These are phyloP conservation scores for Cucurbita ficifolia DNA, from an alignment of 306 rosid species.

Conservation along the genomic window DNA sequence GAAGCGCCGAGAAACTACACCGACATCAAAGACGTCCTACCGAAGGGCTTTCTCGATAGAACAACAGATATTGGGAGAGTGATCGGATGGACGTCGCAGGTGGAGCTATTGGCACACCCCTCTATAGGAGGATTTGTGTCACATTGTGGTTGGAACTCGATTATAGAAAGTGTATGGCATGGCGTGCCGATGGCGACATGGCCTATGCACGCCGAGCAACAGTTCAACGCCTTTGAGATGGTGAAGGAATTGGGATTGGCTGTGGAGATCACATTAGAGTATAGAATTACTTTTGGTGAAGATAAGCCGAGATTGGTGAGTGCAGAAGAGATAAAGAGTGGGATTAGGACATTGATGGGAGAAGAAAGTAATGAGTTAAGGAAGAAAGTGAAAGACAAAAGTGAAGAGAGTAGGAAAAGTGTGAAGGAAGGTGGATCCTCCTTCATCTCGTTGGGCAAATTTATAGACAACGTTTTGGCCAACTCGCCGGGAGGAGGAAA, in stretches of 20 bases:
- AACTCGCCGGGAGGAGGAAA: background rate
- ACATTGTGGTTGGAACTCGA: conserved; percentile 54
- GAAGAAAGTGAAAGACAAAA: conserved; percentile 13
- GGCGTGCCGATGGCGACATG: conserved; percentile 44
- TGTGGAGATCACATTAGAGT: conserved; percentile 13
- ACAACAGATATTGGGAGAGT: conserved; percentile 8
- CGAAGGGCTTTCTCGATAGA: conserved; percentile 8
- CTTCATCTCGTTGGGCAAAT: conserved; percentile 4
- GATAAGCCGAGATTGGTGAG: background rate
- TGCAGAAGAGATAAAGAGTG: conserved; percentile 9
- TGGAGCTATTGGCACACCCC: no score
- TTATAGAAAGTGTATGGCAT: conserved; percentile 27
- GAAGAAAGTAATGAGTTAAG: background rate
- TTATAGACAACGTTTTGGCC: background rate
- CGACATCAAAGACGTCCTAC: background rate
- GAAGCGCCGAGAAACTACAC: background rate
- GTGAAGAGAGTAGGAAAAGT: conserved; percentile 8
- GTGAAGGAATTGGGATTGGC: conserved; percentile 15
- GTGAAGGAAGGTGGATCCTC: conserved; percentile 19
- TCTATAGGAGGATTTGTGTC: conserved; percentile 19
- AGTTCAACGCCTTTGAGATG: conserved; percentile 23
- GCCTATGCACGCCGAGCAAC: conserved; percentile 42
- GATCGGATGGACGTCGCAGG: conserved; percentile 15
- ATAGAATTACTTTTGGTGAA: background rate
- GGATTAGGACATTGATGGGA: conserved; percentile 6